Evolutionary conservation across 2,329 filamentous ascomycete species (phyloP).

Genomic region (Parastagonospora nodorum): DNA sequence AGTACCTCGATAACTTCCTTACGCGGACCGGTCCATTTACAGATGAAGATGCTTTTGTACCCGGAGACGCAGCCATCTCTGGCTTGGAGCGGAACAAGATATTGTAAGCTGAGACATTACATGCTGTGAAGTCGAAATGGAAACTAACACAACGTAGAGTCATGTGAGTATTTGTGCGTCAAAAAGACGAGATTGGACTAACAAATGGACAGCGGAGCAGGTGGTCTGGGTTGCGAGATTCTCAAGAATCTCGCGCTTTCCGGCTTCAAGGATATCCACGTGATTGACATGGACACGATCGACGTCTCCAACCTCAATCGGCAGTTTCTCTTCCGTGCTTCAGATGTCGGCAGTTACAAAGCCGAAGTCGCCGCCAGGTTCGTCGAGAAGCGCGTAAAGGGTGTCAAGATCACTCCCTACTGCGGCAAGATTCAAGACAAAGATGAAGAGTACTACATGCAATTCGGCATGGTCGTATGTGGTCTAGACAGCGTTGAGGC

Average conservation of each 20-base stretch:
- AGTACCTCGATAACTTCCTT: constrained; percentile 81
- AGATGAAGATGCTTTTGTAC: constrained; percentile 59
- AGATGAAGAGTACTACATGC: constrained; percentile 94
- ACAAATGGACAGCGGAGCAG: constrained; percentile 76
- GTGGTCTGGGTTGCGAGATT: constrained; percentile 93
- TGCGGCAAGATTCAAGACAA: constrained; percentile 97
- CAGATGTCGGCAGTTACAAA: constrained; percentile 91
- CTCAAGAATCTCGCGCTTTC: constrained; percentile 94
- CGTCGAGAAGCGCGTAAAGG: constrained; percentile 85
- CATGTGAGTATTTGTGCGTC: constrained; percentile 39
- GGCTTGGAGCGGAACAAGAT: constrained; percentile 54
- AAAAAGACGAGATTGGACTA: constrained; percentile 2
- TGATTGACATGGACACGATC: constrained; percentile 99
- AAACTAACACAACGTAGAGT: constrained; percentile 38
- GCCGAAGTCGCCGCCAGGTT: constrained; percentile 91
- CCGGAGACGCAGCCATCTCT: constrained; percentile 57
- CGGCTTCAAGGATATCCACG: constrained; percentile 95
- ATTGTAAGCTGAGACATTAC: constrained; percentile 59
- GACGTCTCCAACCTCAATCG: constrained; percentile 98
- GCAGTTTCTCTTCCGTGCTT: constrained; percentile 91
- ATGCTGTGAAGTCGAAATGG: neutral
- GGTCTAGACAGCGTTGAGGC: constrained; percentile 97
- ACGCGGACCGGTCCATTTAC: constrained; percentile 80
- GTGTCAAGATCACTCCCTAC: constrained; percentile 90
- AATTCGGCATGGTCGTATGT: constrained; percentile 92